Conservation (phyloP, 2,329 filamentous ascomycete species). For the Penicillium sclerotigenum region DNA sequence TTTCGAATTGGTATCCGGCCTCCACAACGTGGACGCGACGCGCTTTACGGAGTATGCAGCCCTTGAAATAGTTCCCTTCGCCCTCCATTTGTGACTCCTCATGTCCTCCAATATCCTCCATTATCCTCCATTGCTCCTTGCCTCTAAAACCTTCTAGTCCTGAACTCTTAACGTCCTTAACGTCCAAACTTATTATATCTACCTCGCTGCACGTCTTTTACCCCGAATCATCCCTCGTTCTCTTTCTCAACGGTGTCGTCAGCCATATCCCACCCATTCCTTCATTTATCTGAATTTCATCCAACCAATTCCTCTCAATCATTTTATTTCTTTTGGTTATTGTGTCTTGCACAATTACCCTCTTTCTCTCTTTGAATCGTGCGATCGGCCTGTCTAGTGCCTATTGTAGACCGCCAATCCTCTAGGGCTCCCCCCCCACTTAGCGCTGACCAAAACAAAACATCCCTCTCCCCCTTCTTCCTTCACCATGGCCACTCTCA, state of each 20-base stretch:
- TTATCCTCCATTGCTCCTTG: slow-evolving; percentile 8
- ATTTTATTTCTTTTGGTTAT: background rate
- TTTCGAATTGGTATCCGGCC: background rate
- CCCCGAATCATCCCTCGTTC: background rate
- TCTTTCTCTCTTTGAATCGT: slow-evolving; percentile 1
- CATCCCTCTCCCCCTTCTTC: slow-evolving; percentile 1
- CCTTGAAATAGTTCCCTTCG: slow-evolving; percentile 21
- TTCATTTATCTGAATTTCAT: background rate
- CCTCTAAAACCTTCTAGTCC: background rate
- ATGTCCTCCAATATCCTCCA: background rate
- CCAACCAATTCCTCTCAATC: slow-evolving; percentile 6
- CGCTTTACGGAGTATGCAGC: slow-evolving; percentile 7
- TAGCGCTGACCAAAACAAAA: slow-evolving; percentile 28
- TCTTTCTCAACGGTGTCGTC: slow-evolving; percentile 3
- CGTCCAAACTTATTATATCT: slow-evolving; percentile 8
- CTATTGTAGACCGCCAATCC: slow-evolving; percentile 21
- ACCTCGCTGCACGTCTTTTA: slow-evolving; percentile 1
- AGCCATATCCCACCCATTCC: slow-evolving; percentile 1
- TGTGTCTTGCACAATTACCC: background rate
- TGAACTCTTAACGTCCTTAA: slow-evolving; percentile 3
- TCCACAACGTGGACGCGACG: slow-evolving; percentile 21
- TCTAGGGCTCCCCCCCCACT: slow-evolving; percentile 23
- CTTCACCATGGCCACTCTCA: slow-evolving; percentile 34
- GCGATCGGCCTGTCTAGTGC: slow-evolving; percentile 5
- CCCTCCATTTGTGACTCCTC: slow-evolving; percentile 11